Percentiles rank a stretch among this genome's conserved stretches.
Conservation (phyloP, 805 yeast species). For the Pichia heedii region DNA sequence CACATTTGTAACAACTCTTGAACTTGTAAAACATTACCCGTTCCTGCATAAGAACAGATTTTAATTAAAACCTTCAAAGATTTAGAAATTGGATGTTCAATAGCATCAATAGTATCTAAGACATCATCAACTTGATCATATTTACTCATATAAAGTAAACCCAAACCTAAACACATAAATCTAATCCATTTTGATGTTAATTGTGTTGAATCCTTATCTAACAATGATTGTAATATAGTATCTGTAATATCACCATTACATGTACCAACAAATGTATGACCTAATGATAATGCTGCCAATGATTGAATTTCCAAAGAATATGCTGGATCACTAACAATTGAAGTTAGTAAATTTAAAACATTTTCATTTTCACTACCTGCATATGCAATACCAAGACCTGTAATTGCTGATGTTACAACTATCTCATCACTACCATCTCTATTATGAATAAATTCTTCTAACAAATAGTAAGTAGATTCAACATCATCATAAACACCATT, state of each 20-base stretch:
- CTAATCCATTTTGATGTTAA: slow-evolving; percentile 80
- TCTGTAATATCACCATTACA: slow-evolving; percentile 92
- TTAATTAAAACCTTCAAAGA: slow-evolving; percentile 84
- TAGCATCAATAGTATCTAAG: slow-evolving; percentile 85
- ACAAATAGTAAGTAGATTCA: slow-evolving; percentile 79
- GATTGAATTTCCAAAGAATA: slow-evolving; percentile 71
- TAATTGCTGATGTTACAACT: slow-evolving; percentile 71
- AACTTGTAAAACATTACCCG: slow-evolving; percentile 93
- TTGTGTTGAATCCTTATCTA: slow-evolving; percentile 75
- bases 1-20: slow-evolving; percentile 86
- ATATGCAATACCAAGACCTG: slow-evolving; percentile 89
- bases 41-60: slow-evolving; percentile 93
- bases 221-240: slow-evolving; percentile 79
- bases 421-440: slow-evolving; percentile 46
- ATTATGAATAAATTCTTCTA: slow-evolving; percentile 56
- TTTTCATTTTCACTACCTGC: slow-evolving; percentile 91
- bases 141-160: slow-evolving; percentile 85
- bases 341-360: slow-evolving; percentile 65
- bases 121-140: slow-evolving; percentile 92
- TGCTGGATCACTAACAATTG: slow-evolving; percentile 71
- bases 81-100: slow-evolving; percentile 88
- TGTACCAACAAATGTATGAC: slow-evolving; percentile 92
- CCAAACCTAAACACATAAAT: slow-evolving; percentile 86
- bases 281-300: slow-evolving; percentile 83
- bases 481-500: slow-evolving; percentile 93